Evolutionary conservation across 73 alveolate species (phyloP), one percentile per base, ranked within the genome.

Genomic region (Paraurostyla sp.): DNA sequence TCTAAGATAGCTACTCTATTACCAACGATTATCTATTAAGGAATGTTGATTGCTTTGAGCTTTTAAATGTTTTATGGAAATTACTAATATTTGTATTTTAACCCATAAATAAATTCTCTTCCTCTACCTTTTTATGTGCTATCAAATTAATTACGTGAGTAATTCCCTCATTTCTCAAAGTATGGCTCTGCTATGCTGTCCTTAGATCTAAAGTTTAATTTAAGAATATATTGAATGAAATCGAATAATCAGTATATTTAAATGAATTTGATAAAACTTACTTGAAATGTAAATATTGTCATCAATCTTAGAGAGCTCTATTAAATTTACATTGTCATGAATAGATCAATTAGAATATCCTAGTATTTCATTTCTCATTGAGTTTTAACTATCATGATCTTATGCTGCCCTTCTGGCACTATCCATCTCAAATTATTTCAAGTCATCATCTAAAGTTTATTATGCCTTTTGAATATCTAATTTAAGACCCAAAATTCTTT

Each of bases 61-160:
- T n/a, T n/a, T n/a, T n/a, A n/a, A n/a, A n/a, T n/a, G n/a, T n/a
- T n/a, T n/a, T n/a, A n/a, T n/a, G n/a, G n/a, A n/a, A n/a, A n/a
- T n/a, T n/a, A n/a, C n/a, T n/a, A n/a, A n/a, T n/a, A n/a, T n/a
- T n/a, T n/a, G n/a, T n/a, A n/a, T n/a, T n/a, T n/a, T n/a, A n/a
- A n/a, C n/a, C n/a, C n/a, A n/a, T n/a, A n/a, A n/a, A n/a, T n/a
- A 11, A 11, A 4, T n/a, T 62, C 11, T 62, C 22, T 16, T 42
- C 86, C 42, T 73, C 56, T 3, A 35, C 22, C 46, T 38, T 65
- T 36, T 73, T 73, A 73, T 73, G 86, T 3, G 86, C 65, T 15
- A 73, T 49, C 40, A 73, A 46, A 73, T 73, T 73, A 3, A 73
- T 73, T 1, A 73, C 30, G 27, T 73, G 86, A 48, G 86, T 73